phyloP scores from a whole-genome alignment of 1,139 yeast genomes.

The Nakaseomyces delphensis region DNA sequence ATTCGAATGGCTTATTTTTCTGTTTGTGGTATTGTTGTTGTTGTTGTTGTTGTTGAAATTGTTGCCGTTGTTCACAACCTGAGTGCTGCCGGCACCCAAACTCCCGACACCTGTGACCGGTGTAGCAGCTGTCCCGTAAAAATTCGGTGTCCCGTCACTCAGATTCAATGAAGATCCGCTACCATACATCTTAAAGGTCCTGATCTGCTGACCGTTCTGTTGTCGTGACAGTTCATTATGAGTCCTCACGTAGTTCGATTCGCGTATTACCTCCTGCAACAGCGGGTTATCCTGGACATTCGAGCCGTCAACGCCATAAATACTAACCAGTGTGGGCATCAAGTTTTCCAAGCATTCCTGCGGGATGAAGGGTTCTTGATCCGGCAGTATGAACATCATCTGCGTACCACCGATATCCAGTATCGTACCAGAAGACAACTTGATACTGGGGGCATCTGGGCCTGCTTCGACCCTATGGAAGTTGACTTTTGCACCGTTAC shows the following conservation, averaged over 20 bases:
- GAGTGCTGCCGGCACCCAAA: neutral
- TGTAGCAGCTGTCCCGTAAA: constrained; percentile 5
- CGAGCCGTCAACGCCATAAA: constrained; percentile 18
- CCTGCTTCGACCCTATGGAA: constrained; percentile 48
- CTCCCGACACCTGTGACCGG: neutral
- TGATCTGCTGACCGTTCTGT: constrained; percentile 17
- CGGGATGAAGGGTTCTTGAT: constrained; percentile 64
- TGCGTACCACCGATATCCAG: constrained; percentile 95
- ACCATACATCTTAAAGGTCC: constrained; percentile 31
- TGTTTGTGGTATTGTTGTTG: neutral
- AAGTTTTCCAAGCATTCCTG: constrained; percentile 41
- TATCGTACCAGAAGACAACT: constrained; percentile 74
- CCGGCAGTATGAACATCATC: constrained; percentile 97
- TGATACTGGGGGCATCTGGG: constrained; percentile 37
- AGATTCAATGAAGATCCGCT: constrained; percentile 11
- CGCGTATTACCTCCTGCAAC: constrained; percentile 19
- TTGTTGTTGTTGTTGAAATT: neutral
- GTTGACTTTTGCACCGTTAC: constrained; percentile 89
- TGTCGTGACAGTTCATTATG: constrained; percentile 6
- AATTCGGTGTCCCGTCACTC: constrained; percentile 1
- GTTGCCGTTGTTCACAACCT: neutral
- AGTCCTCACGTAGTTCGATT: constrained; percentile 12
- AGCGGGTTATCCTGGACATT: constrained; percentile 14
- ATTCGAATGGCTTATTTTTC: neutral
- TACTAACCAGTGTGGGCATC: constrained; percentile 26